phyloP scores from a whole-genome alignment of 805 yeast genomes.

The Ascoidea asiatica region DNA sequence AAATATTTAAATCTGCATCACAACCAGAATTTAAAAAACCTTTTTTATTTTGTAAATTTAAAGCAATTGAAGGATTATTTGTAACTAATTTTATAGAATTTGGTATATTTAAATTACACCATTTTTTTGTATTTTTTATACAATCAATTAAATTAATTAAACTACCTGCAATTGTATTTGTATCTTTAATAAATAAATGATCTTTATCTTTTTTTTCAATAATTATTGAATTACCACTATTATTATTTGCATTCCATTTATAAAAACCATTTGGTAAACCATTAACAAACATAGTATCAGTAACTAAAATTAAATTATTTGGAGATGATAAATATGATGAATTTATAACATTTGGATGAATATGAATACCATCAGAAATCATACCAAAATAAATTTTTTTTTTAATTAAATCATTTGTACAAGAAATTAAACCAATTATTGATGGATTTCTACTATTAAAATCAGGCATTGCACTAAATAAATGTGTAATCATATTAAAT shows the following conservation, averaged over 20 bases:
- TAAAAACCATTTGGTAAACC: slow-evolving; percentile 46
- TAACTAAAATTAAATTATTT: slow-evolving; percentile 30
- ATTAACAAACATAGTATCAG: slow-evolving; percentile 45
- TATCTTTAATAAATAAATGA: slow-evolving; percentile 33
- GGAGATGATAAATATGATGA: slow-evolving; percentile 38
- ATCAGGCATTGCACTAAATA: slow-evolving; percentile 48
- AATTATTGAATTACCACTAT: slow-evolving; percentile 35
- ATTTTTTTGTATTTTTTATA: slow-evolving; percentile 32
- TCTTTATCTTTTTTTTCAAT: slow-evolving; percentile 36
- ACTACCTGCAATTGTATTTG: slow-evolving; percentile 47
- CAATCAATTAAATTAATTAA: slow-evolving; percentile 43
- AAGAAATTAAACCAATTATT: slow-evolving; percentile 31
- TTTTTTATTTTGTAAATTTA: slow-evolving; percentile 27
- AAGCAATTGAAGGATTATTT: slow-evolving; percentile 36
- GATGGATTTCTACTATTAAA: slow-evolving; percentile 49
- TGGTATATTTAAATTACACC: slow-evolving; percentile 35
- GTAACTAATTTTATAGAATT: slow-evolving; percentile 45
- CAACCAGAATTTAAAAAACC: slow-evolving; percentile 39
- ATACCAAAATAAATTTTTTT: slow-evolving; percentile 37
- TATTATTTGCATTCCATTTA: too few relatives aligned
- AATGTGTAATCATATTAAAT: slow-evolving; percentile 45
- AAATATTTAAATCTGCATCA: slow-evolving; percentile 41
- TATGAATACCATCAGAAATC: slow-evolving; percentile 49
- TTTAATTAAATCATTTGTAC: background rate
- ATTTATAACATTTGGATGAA: slow-evolving; percentile 36